Base-by-base conservation (phyloP, 495 filamentous ascomycete genomes). In the Cryomyces minteri region DNA sequence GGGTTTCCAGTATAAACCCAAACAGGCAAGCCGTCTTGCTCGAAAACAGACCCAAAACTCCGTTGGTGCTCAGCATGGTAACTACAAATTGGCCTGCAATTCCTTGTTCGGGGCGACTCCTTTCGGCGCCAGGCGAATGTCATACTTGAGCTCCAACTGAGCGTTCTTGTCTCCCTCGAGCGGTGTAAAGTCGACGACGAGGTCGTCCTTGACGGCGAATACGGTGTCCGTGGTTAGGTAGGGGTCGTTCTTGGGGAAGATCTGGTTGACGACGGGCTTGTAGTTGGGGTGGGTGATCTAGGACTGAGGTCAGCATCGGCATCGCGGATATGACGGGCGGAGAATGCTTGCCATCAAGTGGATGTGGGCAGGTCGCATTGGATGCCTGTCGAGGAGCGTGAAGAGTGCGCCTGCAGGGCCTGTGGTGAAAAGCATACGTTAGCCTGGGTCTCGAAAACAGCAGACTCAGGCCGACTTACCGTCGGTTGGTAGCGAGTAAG, bases 401-500 rank as follows among this genome's bases (percentile, higher is more conserved):
- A 90, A 70, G 14, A 90, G 69, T 45, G 71, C 69, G 57, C 71
- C 79, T 46, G 78, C 76, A 48, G 84, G 80, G 5, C 79, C 52
- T 55, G 47, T 18, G 40, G 25, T 50, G 30, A n/a, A 10, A 41
- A n/a, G 14, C 12, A 32, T 25, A 32, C 12, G 43, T 10, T 5
- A 25, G 32, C 6, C 29, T 10, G 4, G 28, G 5, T 10, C 39
- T 12, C 5, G n/a, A 6, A 40, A 14, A 39, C 1, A 2, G 2
- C 2, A 2, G 18, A 25, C 18, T 25, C 18, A 32, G 39, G 32
- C 29, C 29, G 4, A 43, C 47, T 47, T 39, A 57, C 54, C 80
- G 58, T 88, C 81, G 57, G 71, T 75, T 38, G 83, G 83, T 40
- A 88, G 69, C 5, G 75, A 78, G 67, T 90, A 90, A 5, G 80